Evolutionary conservation across 2,329 filamentous ascomycete species (phyloP), one percentile per base, ranked within the genome.

Genomic region (Cryphonectria parasitica): DNA sequence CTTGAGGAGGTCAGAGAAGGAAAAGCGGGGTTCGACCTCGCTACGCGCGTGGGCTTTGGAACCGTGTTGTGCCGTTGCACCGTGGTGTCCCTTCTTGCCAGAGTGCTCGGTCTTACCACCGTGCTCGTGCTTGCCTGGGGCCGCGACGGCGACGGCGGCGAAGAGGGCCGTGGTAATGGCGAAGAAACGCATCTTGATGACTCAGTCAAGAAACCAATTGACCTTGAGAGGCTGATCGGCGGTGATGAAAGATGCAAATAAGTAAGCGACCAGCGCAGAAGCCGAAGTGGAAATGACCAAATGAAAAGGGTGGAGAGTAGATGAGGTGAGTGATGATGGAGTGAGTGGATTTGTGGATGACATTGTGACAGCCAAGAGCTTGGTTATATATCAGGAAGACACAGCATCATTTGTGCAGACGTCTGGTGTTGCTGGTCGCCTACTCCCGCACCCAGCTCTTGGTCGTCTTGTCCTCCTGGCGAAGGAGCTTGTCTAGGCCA

Each of bases 181-280:
- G 61, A 28, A 39, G 61, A 64, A 43, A 64, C 61, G 61, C 61
- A 64, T 64, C 36, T 39, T 64, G 61, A 13, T 25, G 60, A 45
- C 3, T 45, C 7, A 17, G 17, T 64, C n/a, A 64, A 28, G 15
- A 45, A 64, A 45, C 13, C 17, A n/a, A 10, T 3, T 28, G n/a
- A 25, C 15, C 13, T 43, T 45, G 61, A 45, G n/a, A 43, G 17
- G 45, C n/a, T n/a, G 36, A 8, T 64, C 13, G 36, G 39, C 13
- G n/a, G n/a, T 43, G 41, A 45, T 28, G 39, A 31, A 25, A 45
- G 36, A 64, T 43, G 54, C 28, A 58, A 41, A 17, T n/a, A 64
- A n/a, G 36, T 25, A 39, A 64, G 61, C 61, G 61, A 39, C 36
- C 61, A 64, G 61, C 61, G 61, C 61, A 64, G 41, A 45, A 25